A percentile compares a stretch with the other conserved stretches of the same genome.
Evolutionary conservation across 1,284 basidiomycete species (phyloP).

Genomic region (Irpex sp.): DNA sequence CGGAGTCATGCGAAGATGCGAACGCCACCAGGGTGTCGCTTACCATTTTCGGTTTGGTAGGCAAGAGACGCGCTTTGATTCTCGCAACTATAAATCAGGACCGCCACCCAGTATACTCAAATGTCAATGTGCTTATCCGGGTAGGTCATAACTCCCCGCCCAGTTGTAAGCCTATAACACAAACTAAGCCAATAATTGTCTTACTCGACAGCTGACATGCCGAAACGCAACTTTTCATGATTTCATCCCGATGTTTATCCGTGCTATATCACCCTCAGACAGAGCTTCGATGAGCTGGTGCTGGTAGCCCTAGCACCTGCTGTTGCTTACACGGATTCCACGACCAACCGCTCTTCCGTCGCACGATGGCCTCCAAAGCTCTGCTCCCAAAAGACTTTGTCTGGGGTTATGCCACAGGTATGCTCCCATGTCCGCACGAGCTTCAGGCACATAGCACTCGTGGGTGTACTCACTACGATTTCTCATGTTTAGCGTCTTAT

Average conservation of each 20-base stretch:
- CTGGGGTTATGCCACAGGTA: slow-evolving; percentile 30
- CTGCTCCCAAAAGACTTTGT: slow-evolving; percentile 24
- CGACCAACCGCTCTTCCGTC: neutral
- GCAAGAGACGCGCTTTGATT: no score
- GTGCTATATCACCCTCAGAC: neutral
- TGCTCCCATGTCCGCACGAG: neutral
- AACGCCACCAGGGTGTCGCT: neutral
- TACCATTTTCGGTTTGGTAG: neutral
- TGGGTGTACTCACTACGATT: neutral
- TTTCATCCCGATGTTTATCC: neutral
- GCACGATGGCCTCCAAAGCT: slow-evolving; percentile 6
- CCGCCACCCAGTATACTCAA: no score
- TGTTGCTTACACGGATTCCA: neutral
- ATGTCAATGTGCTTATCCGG: no score
- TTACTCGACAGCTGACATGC: neutral
- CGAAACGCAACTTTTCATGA: neutral
- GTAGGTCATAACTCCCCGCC: no score
- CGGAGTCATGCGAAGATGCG: neutral
- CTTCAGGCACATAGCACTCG: neutral
- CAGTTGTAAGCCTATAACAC: neutral
- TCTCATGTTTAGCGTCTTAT: slow-evolving; percentile 23
- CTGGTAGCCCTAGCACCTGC: no score
- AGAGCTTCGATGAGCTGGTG: neutral
- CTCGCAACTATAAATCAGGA: no score
- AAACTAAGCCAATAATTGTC: neutral